Conservation (phyloP, 352 stramenopile genomes). For the Phytophthora constricta region DNA sequence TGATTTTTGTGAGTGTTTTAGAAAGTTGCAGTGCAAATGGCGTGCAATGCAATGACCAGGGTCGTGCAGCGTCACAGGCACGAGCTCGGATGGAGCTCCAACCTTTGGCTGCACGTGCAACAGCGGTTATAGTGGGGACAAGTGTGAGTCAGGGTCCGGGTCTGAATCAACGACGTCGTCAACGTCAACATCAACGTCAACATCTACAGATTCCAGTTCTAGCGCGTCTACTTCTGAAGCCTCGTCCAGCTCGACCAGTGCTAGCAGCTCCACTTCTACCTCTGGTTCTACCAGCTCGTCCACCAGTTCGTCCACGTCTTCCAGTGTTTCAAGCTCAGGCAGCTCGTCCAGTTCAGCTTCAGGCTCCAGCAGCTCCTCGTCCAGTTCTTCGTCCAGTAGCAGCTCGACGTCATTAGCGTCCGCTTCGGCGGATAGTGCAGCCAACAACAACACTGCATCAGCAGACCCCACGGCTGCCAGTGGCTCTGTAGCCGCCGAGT, state of each 20-base stretch:
- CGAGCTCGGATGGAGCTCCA: constrained; percentile 32
- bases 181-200: not conserved
- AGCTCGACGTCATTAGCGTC: constrained; percentile 17
- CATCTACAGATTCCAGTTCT: constrained; percentile 12
- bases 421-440: constrained; percentile 9
- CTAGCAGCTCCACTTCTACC: constrained; percentile 8
- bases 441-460: constrained; percentile 22
- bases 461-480: constrained; percentile 21
- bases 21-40: constrained; percentile 49
- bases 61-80: constrained; percentile 51
- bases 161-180: constrained; percentile 12
- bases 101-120: constrained; percentile 72
- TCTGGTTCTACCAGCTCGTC: constrained; percentile 7
- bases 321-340: constrained; percentile 10
- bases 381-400: constrained; percentile 24
- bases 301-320: not conserved
- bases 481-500: constrained; percentile 29
- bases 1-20: constrained; percentile 20
- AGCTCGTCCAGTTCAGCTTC: not conserved
- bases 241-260: not conserved
- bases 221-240: not conserved
- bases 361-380: constrained; percentile 24
- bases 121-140: constrained; percentile 71
- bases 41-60: constrained; percentile 73
- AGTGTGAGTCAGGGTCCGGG: constrained; percentile 44